Evolutionary conservation across 225 moss, liverwort and hornwort genomes (phyloP).

Genomic region (Bryoerythrophyllum caledonicum): DNA sequence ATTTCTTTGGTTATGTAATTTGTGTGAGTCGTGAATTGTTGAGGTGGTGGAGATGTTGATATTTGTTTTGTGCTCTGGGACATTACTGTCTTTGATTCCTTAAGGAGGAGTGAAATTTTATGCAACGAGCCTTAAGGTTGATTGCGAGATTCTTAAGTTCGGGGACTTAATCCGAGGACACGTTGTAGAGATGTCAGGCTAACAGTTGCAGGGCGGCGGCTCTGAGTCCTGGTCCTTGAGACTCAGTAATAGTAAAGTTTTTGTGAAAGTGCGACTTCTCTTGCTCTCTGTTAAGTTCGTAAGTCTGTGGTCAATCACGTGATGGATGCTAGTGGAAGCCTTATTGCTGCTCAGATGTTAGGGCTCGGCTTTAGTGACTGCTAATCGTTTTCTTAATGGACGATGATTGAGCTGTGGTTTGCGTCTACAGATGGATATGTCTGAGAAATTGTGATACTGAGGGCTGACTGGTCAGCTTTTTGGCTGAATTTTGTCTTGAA

Average conservation of each 20-base stretch:
- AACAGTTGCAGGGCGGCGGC: not conserved
- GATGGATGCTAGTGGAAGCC: not conserved
- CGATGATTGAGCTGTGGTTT: not conserved
- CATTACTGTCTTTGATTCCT: not conserved
- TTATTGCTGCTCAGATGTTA: no score
- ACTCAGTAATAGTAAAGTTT: not conserved
- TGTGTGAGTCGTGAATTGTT: not conserved
- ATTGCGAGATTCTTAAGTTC: not conserved
- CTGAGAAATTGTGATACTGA: not conserved
- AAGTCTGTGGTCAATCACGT: constrained; percentile 15
- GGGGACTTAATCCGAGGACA: not conserved
- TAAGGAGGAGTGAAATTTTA: not conserved
- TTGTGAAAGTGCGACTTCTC: not conserved
- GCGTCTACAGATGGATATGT: not conserved
- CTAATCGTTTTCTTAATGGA: not conserved
- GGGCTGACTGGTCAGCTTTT: not conserved
- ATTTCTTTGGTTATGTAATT: not conserved
- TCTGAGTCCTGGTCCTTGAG: not conserved
- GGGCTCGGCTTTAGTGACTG: not conserved
- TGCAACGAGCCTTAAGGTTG: constrained; percentile 4
- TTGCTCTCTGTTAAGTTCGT: not conserved
- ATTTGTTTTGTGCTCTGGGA: not conserved
- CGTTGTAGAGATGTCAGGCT: not conserved
- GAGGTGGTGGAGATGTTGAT: not conserved
- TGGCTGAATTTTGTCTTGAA: not conserved